Evolutionary conservation across 345 rosid genomes (phyloP).

Genomic region (Hibiscus syriacus): DNA sequence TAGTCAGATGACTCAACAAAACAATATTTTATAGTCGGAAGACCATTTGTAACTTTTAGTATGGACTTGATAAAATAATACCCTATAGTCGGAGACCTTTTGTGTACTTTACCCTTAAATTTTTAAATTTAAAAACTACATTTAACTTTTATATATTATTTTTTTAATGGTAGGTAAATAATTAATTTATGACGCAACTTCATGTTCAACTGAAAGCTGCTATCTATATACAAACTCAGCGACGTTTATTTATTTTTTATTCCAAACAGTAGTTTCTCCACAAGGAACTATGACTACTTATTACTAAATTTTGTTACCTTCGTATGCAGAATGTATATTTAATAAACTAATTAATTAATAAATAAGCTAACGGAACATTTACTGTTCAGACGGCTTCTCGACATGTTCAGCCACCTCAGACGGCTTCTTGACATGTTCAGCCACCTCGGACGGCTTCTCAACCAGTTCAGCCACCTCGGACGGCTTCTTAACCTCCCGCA

Average conservation of each 20-base stretch:
- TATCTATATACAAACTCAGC: background rate
- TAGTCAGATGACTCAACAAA: too few species aligned
- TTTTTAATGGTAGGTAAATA: too few species aligned
- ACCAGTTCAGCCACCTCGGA: conserved; percentile 44
- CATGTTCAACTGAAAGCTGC: background rate
- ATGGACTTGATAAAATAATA: too few species aligned
- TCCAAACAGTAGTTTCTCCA: background rate
- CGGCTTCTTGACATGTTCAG: conserved; percentile 46
- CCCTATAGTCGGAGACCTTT: too few species aligned
- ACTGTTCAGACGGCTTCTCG: conserved; percentile 32
- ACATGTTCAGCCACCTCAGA: conserved; percentile 44
- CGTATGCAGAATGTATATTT: background rate
- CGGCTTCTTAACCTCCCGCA: conserved; percentile 64
- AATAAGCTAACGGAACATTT: background rate
- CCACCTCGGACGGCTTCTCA: conserved; percentile 48
- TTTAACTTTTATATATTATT: too few species aligned
- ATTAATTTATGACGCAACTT: background rate
- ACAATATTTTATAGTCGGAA: too few species aligned
- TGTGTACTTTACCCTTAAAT: too few species aligned
- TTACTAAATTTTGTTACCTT: background rate
- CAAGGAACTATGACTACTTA: background rate
- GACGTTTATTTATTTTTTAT: background rate
- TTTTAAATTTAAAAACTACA: too few species aligned
- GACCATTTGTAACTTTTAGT: too few species aligned
- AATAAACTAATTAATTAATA: too few species aligned